Base-by-base conservation (phyloP, 1,284 basidiomycete species). In the Puccinia horiana region DNA sequence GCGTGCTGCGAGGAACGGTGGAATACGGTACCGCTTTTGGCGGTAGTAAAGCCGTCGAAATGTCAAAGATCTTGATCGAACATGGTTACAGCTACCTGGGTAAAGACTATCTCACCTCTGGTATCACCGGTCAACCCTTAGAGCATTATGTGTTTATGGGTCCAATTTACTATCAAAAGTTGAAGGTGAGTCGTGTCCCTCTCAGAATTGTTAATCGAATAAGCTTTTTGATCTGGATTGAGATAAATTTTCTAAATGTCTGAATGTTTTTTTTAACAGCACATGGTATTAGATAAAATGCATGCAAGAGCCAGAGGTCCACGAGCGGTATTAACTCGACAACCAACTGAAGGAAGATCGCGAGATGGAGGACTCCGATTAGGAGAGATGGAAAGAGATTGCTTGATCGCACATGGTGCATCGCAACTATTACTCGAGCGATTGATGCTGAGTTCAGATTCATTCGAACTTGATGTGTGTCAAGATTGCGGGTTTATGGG, bases 241-340 rank as follows among this genome's bases (percentile, higher is more conserved):
- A n/a, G n/a, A n/a, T n/a, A n/a, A n/a, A n/a, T n/a, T n/a, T n/a
- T n/a, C n/a, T n/a, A n/a, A n/a, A n/a, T n/a, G n/a, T n/a, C 56
- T 83, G 65, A 82, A 32, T 84, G 81, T 81, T 78, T 67, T 82
- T 70, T 85, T 54, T 83, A 58, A 65, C 12, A 94, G 89, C 95
- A 96, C 88, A 97, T 96, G 95, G 96, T 98, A 83, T 94, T 97
- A 92, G 96, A 98, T 89, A 99, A 99, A 90, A 99, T 99, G 97
- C 97, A 99, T 86, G 97, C 97, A 84, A 92, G 97, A 83, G 95
- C 96, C 72, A 92, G 94, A 85, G 97, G 97, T 32, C 97, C 97
- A 56, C 92, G 96, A 85, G 97, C 97, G 6, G 96, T 96, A 20
- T 89, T 99, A 73, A 99, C 97, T 1, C 92, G 97, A 44, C 97